Conservation (phyloP, 2,329 filamentous ascomycete genomes). For the Ceratocystis alfenasii region DNA sequence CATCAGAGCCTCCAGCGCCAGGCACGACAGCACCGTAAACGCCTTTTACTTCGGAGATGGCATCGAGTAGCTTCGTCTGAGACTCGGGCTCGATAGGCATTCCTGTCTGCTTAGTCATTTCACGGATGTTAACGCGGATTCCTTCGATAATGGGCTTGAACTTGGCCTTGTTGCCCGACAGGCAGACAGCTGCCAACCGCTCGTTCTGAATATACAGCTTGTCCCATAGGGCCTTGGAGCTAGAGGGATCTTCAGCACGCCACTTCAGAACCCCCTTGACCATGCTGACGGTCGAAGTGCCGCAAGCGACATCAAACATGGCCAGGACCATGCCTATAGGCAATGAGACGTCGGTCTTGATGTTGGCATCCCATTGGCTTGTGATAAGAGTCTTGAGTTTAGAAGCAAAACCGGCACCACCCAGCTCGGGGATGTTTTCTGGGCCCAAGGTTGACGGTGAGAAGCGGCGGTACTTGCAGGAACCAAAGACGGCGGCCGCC, state of each 20-base stretch:
- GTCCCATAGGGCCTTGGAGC: slow-evolving; percentile 56
- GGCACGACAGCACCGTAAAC: slow-evolving; percentile 88
- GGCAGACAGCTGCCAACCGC: slow-evolving; percentile 52
- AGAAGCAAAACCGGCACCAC: slow-evolving; percentile 52
- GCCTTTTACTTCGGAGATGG: slow-evolving; percentile 56
- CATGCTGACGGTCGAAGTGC: slow-evolving; percentile 88
- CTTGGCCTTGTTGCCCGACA: slow-evolving; percentile 35
- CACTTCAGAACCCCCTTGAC: slow-evolving; percentile 82
- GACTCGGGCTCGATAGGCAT: slow-evolving; percentile 82
- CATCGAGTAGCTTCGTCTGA: slow-evolving; percentile 77
- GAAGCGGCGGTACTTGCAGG: slow-evolving; percentile 85
- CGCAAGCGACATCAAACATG: slow-evolving; percentile 94
- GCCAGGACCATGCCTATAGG: slow-evolving; percentile 64
- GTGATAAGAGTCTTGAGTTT: slow-evolving; percentile 52
- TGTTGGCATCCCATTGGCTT: slow-evolving; percentile 65
- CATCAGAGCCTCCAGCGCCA: slow-evolving; percentile 88
- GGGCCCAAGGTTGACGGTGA: slow-evolving; percentile 56
- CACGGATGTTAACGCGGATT: slow-evolving; percentile 53
- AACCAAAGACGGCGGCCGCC: slow-evolving; percentile 82
- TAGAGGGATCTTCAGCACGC: slow-evolving; percentile 52
- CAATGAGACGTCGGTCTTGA: slow-evolving; percentile 45
- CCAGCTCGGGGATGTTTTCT: slow-evolving; percentile 52
- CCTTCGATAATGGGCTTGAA: slow-evolving; percentile 38
- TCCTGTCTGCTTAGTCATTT: slow-evolving; percentile 60
- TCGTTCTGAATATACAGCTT: slow-evolving; percentile 65